Conservation (phyloP, 169 alveolate genomes). For the Plasmodium yoelii region DNA sequence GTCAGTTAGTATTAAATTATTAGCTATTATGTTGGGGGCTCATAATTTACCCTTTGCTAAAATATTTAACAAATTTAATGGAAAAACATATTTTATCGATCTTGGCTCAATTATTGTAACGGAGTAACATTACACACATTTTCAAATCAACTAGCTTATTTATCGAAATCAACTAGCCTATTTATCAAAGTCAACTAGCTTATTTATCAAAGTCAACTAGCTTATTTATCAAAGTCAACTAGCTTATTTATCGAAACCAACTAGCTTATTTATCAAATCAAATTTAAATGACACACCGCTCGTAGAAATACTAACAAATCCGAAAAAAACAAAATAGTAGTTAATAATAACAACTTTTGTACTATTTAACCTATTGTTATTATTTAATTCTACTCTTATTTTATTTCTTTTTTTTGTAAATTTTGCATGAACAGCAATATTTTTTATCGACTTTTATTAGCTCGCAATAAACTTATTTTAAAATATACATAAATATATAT, state of each 20-base stretch:
- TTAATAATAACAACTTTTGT: background rate
- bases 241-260: too few species aligned
- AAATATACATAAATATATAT: background rate
- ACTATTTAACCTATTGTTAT: background rate
- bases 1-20: conserved; percentile 28
- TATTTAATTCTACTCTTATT: background rate
- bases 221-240: too few species aligned
- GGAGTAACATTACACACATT: background rate
- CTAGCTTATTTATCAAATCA: too few species aligned
- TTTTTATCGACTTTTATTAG: background rate
- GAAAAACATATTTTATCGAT: conserved; percentile 30
- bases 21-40: conserved; percentile 61
- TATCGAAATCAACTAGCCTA: too few species aligned
- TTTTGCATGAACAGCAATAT: background rate
- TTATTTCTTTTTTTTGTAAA: background rate
- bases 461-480: background rate
- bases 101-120: conserved; percentile 54
- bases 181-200: too few species aligned
- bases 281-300: too few species aligned
- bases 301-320: too few species aligned
- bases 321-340: too few species aligned
- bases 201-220: too few species aligned
- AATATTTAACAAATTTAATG: conserved; percentile 14
- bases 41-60: conserved; percentile 49
- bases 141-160: too few species aligned